Evolutionary conservation across 345 rosid species (phyloP).

Genomic region (Lumnitzera littorea): DNA sequence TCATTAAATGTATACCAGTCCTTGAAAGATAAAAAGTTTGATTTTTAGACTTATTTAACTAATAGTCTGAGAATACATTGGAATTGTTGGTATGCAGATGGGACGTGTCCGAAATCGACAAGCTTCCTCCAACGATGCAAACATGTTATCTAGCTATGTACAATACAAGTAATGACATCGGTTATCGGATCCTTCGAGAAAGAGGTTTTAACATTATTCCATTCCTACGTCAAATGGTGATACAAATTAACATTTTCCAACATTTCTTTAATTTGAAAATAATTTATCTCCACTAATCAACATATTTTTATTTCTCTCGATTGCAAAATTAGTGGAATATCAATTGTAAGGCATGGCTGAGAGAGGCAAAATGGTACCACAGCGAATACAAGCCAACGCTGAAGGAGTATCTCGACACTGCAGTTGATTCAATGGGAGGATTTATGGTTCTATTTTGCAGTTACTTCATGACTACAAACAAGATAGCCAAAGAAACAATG

Average conservation of each 20-base stretch:
- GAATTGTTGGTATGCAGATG: conserved; percentile 11
- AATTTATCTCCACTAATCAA: neutral
- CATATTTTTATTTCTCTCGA: neutral
- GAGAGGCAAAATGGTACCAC: conserved; percentile 17
- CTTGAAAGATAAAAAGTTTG: too few relatives aligned
- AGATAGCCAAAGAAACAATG: conserved; percentile 7
- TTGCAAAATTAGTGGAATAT: conserved; percentile 6
- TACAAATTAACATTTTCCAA: neutral
- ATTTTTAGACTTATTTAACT: too few relatives aligned
- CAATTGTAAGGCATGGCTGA: conserved; percentile 6
- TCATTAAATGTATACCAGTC: too few relatives aligned
- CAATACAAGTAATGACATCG: conserved; percentile 16
- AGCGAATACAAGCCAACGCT: conserved; percentile 9
- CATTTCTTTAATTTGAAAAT: neutral
- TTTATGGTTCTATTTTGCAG: conserved; percentile 1
- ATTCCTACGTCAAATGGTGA: conserved; percentile 4
- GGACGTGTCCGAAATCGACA: conserved; percentile 16
- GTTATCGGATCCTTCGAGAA: conserved; percentile 2
- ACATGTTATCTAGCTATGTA: conserved; percentile 9
- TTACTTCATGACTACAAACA: neutral
- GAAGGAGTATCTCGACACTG: conserved; percentile 9
- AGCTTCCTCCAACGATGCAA: conserved; percentile 13
- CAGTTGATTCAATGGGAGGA: conserved; percentile 5
- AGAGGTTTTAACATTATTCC: conserved; percentile 13
- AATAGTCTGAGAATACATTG: too few relatives aligned